A percentile compares a stretch with the other conserved stretches of the same genome.
Conservation (phyloP, 1,284 basidiomycete species). For the Hortiboletus rubellus region DNA sequence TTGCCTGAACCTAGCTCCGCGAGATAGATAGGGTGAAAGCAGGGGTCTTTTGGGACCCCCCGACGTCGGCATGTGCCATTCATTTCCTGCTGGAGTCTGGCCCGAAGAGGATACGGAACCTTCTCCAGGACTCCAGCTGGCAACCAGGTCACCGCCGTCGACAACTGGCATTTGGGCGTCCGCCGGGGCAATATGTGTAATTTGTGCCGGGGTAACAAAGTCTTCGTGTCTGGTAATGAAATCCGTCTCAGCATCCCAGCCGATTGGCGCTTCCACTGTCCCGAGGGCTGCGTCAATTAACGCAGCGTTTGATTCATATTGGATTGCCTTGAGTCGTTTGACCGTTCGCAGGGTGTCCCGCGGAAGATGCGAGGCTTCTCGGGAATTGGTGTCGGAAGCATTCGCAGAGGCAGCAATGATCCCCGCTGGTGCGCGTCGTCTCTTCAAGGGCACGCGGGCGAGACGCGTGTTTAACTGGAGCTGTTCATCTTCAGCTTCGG, state of each 20-base stretch:
- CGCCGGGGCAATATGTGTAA: neutral
- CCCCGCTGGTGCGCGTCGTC: neutral
- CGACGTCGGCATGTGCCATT: neutral
- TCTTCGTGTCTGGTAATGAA: conserved; percentile 5
- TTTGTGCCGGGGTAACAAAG: neutral
- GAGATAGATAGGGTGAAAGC: conserved; percentile 20
- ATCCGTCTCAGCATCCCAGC: conserved; percentile 19
- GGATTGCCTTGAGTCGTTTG: conserved; percentile 23
- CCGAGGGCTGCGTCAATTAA: conserved; percentile 28
- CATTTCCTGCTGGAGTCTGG: neutral
- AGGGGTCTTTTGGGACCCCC: neutral
- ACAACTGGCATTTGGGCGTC: neutral
- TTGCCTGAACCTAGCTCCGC: conserved; percentile 22
- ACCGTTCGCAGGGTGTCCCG: conserved; percentile 3
- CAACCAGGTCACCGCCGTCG: neutral
- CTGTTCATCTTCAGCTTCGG: conserved; percentile 24
- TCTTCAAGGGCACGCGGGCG: conserved; percentile 4
- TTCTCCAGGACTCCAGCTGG: neutral
- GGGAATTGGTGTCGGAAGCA: conserved; percentile 18
- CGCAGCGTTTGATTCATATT: conserved; percentile 21
- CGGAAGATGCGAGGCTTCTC: neutral
- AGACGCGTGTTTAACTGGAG: conserved; percentile 19
- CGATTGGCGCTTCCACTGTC: conserved; percentile 21
- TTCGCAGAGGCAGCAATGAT: neutral
- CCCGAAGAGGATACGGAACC: neutral